phyloP scores from a whole-genome alignment of 805 yeast species.

The Kuraishia ogatae region DNA sequence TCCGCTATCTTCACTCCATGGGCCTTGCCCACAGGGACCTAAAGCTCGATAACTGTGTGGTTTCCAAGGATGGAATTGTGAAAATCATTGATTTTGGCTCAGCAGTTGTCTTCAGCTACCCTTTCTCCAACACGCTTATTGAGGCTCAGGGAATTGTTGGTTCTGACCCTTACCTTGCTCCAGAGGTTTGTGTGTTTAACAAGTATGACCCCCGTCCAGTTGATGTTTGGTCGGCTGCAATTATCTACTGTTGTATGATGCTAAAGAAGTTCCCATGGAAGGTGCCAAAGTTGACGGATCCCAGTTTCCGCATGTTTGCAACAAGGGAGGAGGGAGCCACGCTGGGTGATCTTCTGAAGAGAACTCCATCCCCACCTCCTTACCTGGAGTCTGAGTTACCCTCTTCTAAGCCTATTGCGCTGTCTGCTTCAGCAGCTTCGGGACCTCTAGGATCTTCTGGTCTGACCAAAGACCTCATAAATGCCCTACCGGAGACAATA shows the following conservation, averaged over 20 bases:
- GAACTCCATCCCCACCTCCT: constrained; percentile 39
- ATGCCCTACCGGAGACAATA: constrained; percentile 12
- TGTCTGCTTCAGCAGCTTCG: constrained; percentile 3
- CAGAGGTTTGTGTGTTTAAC: constrained; percentile 78
- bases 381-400: constrained; percentile 13
- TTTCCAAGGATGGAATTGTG: constrained; percentile 73
- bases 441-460: constrained; percentile 4
- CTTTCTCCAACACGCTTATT: constrained; percentile 62
- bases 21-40: constrained; percentile 90
- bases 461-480: constrained; percentile 3
- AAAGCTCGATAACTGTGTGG: constrained; percentile 88
- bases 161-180: constrained; percentile 85
- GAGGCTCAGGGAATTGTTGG: constrained; percentile 84
- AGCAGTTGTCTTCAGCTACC: constrained; percentile 85
- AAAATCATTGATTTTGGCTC: constrained; percentile 91
- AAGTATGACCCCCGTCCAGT: constrained; percentile 90
- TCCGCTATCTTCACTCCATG: constrained; percentile 70
- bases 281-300: constrained; percentile 74
- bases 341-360: constrained; percentile 50
- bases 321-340: constrained; percentile 64
- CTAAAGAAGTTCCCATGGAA: constrained; percentile 93
- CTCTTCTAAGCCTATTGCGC: constrained; percentile 1
- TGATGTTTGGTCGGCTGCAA: constrained; percentile 90
- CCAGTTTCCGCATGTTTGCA: constrained; percentile 76
- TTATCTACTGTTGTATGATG: constrained; percentile 87